Conservation (phyloP, 805 yeast species). For the Schwanniomyces sp. region DNA sequence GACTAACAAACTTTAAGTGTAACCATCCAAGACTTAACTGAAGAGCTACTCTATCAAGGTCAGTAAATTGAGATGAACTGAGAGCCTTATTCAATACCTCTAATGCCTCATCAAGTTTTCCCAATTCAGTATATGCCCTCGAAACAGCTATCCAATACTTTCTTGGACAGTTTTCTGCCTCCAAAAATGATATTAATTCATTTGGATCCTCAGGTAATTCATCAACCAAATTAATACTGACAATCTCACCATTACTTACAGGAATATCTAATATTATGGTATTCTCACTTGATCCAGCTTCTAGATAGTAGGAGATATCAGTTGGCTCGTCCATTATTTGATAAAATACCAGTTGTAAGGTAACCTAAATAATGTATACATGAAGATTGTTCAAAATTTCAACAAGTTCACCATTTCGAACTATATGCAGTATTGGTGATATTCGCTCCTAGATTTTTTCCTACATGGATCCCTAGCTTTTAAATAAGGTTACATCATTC, state of each 20-base stretch:
- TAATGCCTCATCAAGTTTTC: slow-evolving; percentile 58
- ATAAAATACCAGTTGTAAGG: background rate
- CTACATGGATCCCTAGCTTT: no score
- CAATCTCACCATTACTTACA: slow-evolving; percentile 73
- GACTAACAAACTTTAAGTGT: slow-evolving; percentile 40
- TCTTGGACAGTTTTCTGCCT: slow-evolving; percentile 73
- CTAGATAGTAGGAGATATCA: slow-evolving; percentile 36
- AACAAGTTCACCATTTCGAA: background rate
- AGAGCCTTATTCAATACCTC: slow-evolving; percentile 65
- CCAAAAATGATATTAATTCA: slow-evolving; percentile 75
- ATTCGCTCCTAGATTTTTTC: background rate
- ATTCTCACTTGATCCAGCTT: slow-evolving; percentile 26
- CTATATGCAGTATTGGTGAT: background rate
- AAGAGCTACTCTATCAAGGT: slow-evolving; percentile 49
- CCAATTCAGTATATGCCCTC: slow-evolving; percentile 69
- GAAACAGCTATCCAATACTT: slow-evolving; percentile 87
- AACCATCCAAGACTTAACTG: slow-evolving; percentile 76
- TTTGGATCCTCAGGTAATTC: slow-evolving; percentile 90
- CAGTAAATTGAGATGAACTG: slow-evolving; percentile 32
- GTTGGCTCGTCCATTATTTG: slow-evolving; percentile 14
- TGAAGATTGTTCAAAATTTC: background rate
- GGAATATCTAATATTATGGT: slow-evolving; percentile 61
- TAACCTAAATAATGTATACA: background rate
- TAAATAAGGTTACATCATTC: no score
- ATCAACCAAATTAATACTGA: slow-evolving; percentile 73